These are phyloP conservation scores for Arbutus unedo DNA, from an alignment of 148 eudicot species.

Conservation along the genomic window DNA sequence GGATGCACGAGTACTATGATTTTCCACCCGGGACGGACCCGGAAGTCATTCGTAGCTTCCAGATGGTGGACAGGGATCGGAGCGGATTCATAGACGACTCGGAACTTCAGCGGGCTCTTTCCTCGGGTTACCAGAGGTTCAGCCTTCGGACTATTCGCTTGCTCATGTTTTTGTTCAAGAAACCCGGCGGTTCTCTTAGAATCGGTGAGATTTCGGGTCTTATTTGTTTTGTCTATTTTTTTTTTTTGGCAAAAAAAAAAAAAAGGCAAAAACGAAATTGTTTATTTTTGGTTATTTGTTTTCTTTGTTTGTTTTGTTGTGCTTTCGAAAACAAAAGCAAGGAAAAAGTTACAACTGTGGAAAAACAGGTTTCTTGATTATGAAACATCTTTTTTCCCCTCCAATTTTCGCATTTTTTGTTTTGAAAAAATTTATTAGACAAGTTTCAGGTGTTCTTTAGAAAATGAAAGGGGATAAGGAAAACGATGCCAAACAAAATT, in stretches of 20 bases:
- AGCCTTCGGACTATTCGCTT: conserved; percentile 57
- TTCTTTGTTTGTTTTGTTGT: background rate
- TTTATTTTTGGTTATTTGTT: background rate
- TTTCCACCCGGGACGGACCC: conserved; percentile 75
- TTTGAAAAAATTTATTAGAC: background rate
- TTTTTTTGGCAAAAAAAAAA: background rate
- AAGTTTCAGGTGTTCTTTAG: background rate
- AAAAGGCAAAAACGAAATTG: too few species aligned
- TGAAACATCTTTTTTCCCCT: background rate
- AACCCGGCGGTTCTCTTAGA: conserved; percentile 35
- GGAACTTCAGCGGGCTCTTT: conserved; percentile 57
- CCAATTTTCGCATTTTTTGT: background rate
- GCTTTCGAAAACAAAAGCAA: background rate
- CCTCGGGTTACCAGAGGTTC: conserved; percentile 51
- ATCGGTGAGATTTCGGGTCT: conserved; percentile 32
- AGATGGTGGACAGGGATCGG: conserved; percentile 65
- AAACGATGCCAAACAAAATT: background rate
- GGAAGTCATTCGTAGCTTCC: conserved; percentile 65
- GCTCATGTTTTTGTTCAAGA: conserved; percentile 59
- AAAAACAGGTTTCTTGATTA: background rate
- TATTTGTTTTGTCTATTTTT: background rate
- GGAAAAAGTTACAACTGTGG: background rate
- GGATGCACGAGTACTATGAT: conserved; percentile 24
- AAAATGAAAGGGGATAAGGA: background rate
- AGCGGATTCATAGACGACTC: conserved; percentile 67